phyloP scores from a whole-genome alignment of 2,329 filamentous ascomycete species.

The Stagonosporopsis cucurbitacearum region DNA sequence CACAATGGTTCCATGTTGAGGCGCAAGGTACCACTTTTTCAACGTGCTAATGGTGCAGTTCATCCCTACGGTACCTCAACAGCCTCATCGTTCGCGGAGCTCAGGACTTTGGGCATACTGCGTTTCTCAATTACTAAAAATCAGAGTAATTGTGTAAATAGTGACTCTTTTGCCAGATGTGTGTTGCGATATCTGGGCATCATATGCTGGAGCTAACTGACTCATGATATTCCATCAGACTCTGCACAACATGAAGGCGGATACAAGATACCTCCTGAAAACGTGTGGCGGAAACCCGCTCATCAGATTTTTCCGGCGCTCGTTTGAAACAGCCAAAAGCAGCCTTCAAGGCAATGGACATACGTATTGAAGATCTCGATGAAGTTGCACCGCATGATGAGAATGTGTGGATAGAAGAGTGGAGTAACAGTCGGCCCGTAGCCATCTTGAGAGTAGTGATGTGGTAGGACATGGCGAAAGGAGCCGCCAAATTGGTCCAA shows the following conservation, averaged over 20 bases:
- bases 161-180: too few species aligned
- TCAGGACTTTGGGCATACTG: too few species aligned
- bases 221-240: too few species aligned
- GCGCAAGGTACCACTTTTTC: constrained; percentile 10
- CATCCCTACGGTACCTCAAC: constrained; percentile 10
- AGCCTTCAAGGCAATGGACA: neutral
- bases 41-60: neutral
- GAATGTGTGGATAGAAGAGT: constrained; percentile 10
- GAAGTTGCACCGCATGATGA: constrained; percentile 13
- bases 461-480: neutral
- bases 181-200: too few species aligned
- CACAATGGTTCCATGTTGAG: constrained; percentile 7
- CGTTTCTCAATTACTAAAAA: too few species aligned
- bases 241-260: too few species aligned
- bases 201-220: too few species aligned
- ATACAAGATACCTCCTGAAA: too few species aligned
- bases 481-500: neutral
- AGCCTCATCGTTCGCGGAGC: constrained; percentile 1
- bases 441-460: neutral
- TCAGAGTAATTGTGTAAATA: too few species aligned
- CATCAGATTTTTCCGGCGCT: neutral
- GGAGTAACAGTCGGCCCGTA: constrained; percentile 6
- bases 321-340: neutral
- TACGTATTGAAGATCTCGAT: neutral
- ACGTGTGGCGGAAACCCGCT: neutral